Percentiles rank a stretch among this genome's conserved stretches.
Conservation (phyloP, 2,329 filamentous ascomycete species). For the Incumbomyces delicatus region DNA sequence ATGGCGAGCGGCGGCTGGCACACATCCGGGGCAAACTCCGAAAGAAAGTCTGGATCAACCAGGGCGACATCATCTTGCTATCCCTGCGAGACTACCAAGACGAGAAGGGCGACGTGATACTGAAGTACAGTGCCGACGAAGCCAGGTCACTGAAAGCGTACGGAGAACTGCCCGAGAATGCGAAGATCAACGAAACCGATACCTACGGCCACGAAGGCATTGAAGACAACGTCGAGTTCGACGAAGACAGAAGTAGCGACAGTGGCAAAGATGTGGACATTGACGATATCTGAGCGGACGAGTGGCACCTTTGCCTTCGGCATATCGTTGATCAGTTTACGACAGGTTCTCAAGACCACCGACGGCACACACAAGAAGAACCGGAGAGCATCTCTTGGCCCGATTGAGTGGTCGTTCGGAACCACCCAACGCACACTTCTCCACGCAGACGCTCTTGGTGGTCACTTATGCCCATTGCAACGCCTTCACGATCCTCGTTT, state of each 20-base stretch:
- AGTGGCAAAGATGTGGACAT: constrained; percentile 65
- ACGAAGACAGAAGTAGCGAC: constrained; percentile 68
- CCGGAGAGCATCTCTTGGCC: too few relatives aligned
- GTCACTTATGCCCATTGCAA: too few relatives aligned
- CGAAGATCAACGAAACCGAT: constrained; percentile 99
- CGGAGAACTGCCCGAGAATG: constrained; percentile 90
- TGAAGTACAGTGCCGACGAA: constrained; percentile 95
- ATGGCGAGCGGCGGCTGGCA: constrained; percentile 75
- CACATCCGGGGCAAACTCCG: constrained; percentile 92
- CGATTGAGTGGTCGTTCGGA: too few relatives aligned
- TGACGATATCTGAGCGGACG: constrained; percentile 69
- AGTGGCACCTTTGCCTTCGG: too few relatives aligned
- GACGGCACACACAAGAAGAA: too few relatives aligned
- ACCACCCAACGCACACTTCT: too few relatives aligned
- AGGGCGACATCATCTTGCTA: constrained; percentile 85
- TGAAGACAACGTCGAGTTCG: constrained; percentile 98
- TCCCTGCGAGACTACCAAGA: constrained; percentile 88
- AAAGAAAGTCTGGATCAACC: constrained; percentile 99
- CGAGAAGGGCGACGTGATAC: constrained; percentile 84
- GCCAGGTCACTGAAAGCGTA: constrained; percentile 92
- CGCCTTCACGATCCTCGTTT: too few relatives aligned
- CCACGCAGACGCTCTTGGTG: too few relatives aligned
- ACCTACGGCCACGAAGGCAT: constrained; percentile 85
- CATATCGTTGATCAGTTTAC: too few relatives aligned
- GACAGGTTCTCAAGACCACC: too few relatives aligned